These are phyloP conservation scores for Claviceps africana DNA, from an alignment of 2,329 filamentous ascomycete species.

Conservation along the genomic window DNA sequence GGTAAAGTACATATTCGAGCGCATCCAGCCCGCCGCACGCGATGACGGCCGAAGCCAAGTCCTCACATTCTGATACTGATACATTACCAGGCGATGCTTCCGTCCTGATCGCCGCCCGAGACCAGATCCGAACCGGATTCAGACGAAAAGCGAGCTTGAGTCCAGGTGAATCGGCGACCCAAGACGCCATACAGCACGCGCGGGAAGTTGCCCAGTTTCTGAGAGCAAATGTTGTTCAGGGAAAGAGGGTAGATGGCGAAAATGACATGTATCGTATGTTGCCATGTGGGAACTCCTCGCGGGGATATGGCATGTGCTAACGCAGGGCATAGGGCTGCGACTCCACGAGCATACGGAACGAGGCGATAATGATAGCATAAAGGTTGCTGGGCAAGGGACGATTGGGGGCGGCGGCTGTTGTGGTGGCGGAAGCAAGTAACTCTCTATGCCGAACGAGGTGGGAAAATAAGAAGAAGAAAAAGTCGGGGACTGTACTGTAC, in stretches of 20 bases:
- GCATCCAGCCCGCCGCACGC: neutral
- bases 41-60: neutral
- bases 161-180: constrained; percentile 41
- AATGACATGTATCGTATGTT: constrained; percentile 46
- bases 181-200: constrained; percentile 60
- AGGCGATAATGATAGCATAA: constrained; percentile 86
- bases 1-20: constrained; percentile 42
- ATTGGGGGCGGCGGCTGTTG: constrained; percentile 20
- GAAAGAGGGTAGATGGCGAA: constrained; percentile 34
- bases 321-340: constrained; percentile 47
- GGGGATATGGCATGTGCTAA: neutral
- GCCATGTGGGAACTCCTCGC: neutral
- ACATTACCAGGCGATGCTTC: constrained; percentile 48
- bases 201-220: constrained; percentile 71
- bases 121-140: constrained; percentile 62
- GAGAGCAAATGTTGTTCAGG: constrained; percentile 78
- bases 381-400: constrained; percentile 36
- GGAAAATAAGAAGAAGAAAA: neutral
- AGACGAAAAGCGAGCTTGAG: constrained; percentile 48
- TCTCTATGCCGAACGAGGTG: neutral
- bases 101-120: constrained; percentile 55
- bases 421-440: constrained; percentile 4
- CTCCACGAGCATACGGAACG: constrained; percentile 88
- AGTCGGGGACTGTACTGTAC: constrained; percentile 4
- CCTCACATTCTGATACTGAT: neutral